Evolutionary conservation across 176 grass and related monocot genomes (phyloP).

Genomic region (Lolium multiflorum): DNA sequence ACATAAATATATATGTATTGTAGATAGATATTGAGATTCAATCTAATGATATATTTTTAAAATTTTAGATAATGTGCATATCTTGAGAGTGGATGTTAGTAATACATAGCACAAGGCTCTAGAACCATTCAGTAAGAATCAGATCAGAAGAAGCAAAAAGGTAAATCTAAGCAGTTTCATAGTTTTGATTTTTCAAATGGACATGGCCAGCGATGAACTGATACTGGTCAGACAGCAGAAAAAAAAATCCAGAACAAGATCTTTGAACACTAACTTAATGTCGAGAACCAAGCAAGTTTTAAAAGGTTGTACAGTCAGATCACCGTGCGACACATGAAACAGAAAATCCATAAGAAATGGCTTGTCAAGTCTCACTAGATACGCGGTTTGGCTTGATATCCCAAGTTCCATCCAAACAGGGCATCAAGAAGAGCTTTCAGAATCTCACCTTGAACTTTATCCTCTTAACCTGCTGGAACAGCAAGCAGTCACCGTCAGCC

Average conservation of each 20-base stretch:
- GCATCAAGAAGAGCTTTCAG: not conserved
- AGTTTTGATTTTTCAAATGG: not conserved
- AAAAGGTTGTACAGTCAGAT: too few species aligned
- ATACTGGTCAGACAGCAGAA: not conserved
- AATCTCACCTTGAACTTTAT: constrained; percentile 67
- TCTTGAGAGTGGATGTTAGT: not conserved
- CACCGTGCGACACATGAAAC: not conserved
- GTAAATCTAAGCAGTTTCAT: not conserved
- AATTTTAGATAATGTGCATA: not conserved
- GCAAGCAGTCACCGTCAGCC: constrained; percentile 75
- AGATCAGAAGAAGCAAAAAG: not conserved
- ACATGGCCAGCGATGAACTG: not conserved
- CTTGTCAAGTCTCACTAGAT: not conserved
- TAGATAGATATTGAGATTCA: too few species aligned
- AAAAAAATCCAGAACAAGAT: not conserved
- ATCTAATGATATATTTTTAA: too few species aligned
- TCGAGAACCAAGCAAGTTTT: not conserved
- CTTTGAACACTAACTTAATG: not conserved
- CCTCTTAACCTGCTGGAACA: constrained; percentile 58
- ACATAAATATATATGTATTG: too few species aligned
- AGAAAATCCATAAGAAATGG: too few species aligned
- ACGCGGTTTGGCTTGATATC: not conserved
- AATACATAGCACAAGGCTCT: not conserved
- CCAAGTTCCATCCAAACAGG: not conserved
- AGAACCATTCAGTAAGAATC: not conserved